A percentile compares a stretch with the other conserved stretches of the same genome.
phyloP scores from a whole-genome alignment of 2,329 filamentous ascomycete genomes.

The Colletotrichum zoysiae region DNA sequence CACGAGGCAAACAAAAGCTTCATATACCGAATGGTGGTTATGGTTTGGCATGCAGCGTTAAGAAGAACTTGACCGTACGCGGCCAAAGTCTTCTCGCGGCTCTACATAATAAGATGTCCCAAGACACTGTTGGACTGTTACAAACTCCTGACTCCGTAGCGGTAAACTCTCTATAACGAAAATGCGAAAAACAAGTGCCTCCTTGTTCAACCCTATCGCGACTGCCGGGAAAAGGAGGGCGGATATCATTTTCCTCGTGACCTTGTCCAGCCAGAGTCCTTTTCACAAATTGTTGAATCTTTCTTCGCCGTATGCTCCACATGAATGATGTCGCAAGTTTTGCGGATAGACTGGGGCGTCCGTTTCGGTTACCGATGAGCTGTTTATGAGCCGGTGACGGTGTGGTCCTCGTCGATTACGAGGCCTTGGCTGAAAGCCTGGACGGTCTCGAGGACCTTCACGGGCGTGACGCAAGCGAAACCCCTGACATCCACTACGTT shows the following conservation, averaged over 20 bases:
- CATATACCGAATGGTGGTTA: constrained; percentile 5
- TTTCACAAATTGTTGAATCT: constrained; percentile 19
- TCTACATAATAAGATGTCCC: constrained; percentile 11
- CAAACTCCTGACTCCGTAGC: constrained; percentile 39
- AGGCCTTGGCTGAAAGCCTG: constrained; percentile 65
- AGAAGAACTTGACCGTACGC: neutral
- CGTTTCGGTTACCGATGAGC: constrained; percentile 5
- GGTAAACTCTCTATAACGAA: constrained; percentile 36
- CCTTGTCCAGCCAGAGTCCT: constrained; percentile 40
- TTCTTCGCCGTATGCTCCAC: constrained; percentile 22
- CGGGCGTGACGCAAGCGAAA: constrained; percentile 81
- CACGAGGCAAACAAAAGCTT: constrained; percentile 13
- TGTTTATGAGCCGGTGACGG: constrained; percentile 62
- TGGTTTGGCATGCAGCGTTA: constrained; percentile 4
- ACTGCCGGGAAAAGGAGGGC: constrained; percentile 30
- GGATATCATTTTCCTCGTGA: constrained; percentile 40
- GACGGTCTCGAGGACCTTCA: constrained; percentile 76
- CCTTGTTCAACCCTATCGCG: constrained; percentile 37
- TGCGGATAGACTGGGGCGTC: neutral
- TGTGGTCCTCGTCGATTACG: constrained; percentile 81
- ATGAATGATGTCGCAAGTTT: constrained; percentile 7
- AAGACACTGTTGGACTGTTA: constrained; percentile 13
- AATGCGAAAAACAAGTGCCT: constrained; percentile 23
- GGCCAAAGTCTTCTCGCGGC: constrained; percentile 3
- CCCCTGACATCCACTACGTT: constrained; percentile 65